Evolutionary conservation across 495 filamentous ascomycete species (phyloP), one percentile per base, ranked within the genome.

Genomic region (Glutinoglossum americanum): DNA sequence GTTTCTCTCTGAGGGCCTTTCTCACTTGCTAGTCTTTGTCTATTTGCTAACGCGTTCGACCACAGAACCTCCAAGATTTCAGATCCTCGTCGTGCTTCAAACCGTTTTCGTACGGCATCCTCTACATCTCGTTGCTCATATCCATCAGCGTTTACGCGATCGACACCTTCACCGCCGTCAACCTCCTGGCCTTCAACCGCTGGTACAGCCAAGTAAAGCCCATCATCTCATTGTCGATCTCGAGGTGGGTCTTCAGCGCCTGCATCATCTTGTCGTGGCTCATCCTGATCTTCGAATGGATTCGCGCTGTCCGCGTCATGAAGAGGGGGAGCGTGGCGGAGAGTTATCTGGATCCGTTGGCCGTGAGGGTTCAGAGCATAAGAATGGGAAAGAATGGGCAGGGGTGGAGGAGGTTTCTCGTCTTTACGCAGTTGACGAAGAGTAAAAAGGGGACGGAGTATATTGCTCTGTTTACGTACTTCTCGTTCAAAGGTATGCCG

Each of bases 161-260:
- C 62, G 92, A 98, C 70, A 85, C 83, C 17, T 96, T 94, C 65
- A 96, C 89, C 15, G 89, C 88, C 54, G 75, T 94, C 69, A 93
- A 90, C 60, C 76, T 98, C 11, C 74, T 98, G 23, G 85, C 78
- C 54, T 95, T 93, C 73, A 74, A 80, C 56, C 74, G 72, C 30
- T 87, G 80, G 81, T 77, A 80, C 9, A 78, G 78, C 57, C 73
- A 82, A 60, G 76, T 89, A 55, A 65, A 82, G 57, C 83, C 84
- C 17, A 71, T 73, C 10, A 82, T 94, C 64, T 75, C 79, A 3
- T 79, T 84, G 72, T 61, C 76, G 61, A 73, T 83, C 60, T 80
- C 81, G 9, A 88, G 87, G 71, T 93, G 89, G 85, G 84, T 98
- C 62, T 98, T 95, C 66, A 80, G 83, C 27, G 76, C 75, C 41